Percentiles rank a stretch among this genome's conserved stretches.
These are phyloP conservation scores for Fraxinus ornus DNA, from an alignment of 305 asterid genomes.

Conservation along the genomic window DNA sequence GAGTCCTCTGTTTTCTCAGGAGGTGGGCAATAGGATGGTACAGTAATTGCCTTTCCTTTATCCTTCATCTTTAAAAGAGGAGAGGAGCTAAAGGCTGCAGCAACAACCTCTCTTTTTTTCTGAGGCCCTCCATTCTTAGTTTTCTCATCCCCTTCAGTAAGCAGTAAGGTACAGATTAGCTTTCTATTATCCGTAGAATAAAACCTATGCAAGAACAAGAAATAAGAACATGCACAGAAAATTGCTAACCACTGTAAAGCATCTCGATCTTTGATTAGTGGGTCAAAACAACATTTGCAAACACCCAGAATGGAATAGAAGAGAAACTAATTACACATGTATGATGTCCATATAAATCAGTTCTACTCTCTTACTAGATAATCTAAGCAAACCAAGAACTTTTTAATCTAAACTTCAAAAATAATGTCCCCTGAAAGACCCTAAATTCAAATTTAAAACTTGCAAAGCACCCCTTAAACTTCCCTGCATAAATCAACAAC, in stretches of 20 bases:
- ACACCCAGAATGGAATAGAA: constrained; percentile 19
- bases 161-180: constrained; percentile 16
- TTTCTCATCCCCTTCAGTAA: constrained; percentile 30
- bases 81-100: constrained; percentile 15
- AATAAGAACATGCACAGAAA: not conserved
- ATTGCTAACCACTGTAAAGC: not conserved
- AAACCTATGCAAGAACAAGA: not conserved
- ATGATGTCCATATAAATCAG: not conserved
- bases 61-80: constrained; percentile 10
- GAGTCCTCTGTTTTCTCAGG: constrained; percentile 22
- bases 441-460: not conserved
- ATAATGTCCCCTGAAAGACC: not conserved
- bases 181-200: constrained; percentile 2
- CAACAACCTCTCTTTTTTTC: constrained; percentile 24
- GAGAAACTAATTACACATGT: not conserved
- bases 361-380: not conserved
- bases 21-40: constrained; percentile 22
- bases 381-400: not conserved
- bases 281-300: not conserved
- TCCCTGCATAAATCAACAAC: not conserved
- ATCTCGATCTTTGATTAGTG: not conserved
- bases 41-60: constrained; percentile 35
- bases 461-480: not conserved
- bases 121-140: constrained; percentile 20
- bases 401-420: not conserved